Evolutionary conservation across 164 flowering plant species (phyloP).

Genomic region (Tetracentron sinense): DNA sequence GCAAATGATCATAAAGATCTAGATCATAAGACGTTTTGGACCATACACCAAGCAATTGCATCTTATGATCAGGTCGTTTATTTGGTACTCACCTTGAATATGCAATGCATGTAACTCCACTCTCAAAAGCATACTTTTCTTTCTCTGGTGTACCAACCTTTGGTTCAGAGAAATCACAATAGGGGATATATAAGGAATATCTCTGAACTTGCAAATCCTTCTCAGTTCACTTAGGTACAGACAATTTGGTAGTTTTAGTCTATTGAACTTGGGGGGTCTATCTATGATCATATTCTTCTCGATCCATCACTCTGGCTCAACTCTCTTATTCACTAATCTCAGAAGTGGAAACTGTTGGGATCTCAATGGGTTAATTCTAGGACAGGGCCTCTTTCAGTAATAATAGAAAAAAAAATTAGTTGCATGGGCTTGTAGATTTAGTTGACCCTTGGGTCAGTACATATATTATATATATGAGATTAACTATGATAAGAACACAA

Average conservation of each 20-base stretch:
- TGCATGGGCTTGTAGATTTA: no score
- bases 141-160: constrained; percentile 64
- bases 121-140: constrained; percentile 89
- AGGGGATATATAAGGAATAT: constrained; percentile 80
- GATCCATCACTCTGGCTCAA: constrained; percentile 42
- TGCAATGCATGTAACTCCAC: no score
- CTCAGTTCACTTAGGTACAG: constrained; percentile 78
- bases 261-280: constrained; percentile 75
- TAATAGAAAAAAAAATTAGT: no score
- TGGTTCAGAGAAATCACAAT: constrained; percentile 66
- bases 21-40: no score
- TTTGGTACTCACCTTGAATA: no score
- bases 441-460: no score
- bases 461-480: no score
- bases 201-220: constrained; percentile 57
- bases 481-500: no score
- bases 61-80: no score
- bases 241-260: constrained; percentile 81
- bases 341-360: constrained; percentile 90
- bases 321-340: constrained; percentile 72
- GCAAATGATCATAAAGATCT: no score
- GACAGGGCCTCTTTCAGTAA: constrained; percentile 72
- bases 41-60: no score
- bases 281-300: constrained; percentile 80
- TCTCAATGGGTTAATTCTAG: constrained; percentile 90